Conservation (phyloP, 805 yeast genomes). For the Yarrowia alimentaria region DNA sequence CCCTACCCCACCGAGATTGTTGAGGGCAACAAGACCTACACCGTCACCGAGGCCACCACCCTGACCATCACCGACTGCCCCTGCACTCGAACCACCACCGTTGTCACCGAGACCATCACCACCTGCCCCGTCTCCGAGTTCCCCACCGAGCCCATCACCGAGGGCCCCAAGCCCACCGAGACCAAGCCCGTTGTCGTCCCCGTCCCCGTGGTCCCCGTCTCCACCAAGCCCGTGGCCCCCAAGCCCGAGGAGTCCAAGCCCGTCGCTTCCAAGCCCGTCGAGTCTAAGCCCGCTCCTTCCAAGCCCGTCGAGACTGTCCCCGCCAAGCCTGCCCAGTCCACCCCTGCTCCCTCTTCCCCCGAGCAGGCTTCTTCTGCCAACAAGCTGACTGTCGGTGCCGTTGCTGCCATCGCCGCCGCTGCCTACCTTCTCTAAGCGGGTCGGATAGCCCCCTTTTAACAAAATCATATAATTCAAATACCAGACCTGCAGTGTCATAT, state of each 20-base stretch:
- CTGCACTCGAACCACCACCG: slow-evolving; percentile 58
- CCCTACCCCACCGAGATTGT: slow-evolving; percentile 67
- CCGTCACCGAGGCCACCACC: slow-evolving; percentile 76
- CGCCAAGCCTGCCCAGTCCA: no score
- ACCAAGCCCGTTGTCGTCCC: slow-evolving; percentile 28
- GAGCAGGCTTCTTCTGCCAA: slow-evolving; percentile 31
- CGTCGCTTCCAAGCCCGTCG: slow-evolving; percentile 22
- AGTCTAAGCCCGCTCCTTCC: slow-evolving; percentile 16
- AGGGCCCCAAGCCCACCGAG: slow-evolving; percentile 31
- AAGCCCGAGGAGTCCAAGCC: slow-evolving; percentile 13
- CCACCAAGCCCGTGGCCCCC: slow-evolving; percentile 8
- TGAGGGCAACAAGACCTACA: slow-evolving; percentile 66
- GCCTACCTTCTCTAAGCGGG: slow-evolving; percentile 48
- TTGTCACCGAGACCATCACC: slow-evolving; percentile 38
- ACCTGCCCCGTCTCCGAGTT: slow-evolving; percentile 35
- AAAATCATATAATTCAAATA: slow-evolving; percentile 21
- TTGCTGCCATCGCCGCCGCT: slow-evolving; percentile 54
- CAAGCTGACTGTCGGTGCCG: slow-evolving; percentile 41
- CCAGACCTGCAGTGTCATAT: slow-evolving; percentile 23
- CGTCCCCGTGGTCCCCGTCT: slow-evolving; percentile 30
- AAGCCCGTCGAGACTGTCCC: slow-evolving; percentile 9
- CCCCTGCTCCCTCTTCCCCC: slow-evolving; percentile 33
- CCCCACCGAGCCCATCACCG: slow-evolving; percentile 28
- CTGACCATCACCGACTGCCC: slow-evolving; percentile 84
- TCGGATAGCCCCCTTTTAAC: slow-evolving; percentile 16